A percentile compares a stretch with the other conserved stretches of the same genome.
These are phyloP conservation scores for Ormosia semicastrata DNA, from an alignment of 306 rosid genomes.

Conservation along the genomic window DNA sequence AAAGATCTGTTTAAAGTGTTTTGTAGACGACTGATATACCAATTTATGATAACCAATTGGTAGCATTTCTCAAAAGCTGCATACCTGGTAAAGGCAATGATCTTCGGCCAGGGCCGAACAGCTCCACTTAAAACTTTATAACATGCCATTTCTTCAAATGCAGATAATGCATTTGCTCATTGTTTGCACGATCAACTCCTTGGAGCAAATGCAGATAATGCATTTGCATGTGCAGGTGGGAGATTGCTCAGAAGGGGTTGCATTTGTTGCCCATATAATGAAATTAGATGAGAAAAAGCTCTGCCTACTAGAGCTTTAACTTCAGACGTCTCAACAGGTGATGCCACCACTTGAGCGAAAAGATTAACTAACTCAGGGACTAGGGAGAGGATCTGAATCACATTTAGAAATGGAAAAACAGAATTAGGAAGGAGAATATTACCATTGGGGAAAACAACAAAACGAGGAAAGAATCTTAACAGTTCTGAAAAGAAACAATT, in stretches of 20 bases:
- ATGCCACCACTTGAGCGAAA: constrained; percentile 88
- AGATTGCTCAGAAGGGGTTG: constrained; percentile 86
- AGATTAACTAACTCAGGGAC: constrained; percentile 92
- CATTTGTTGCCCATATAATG: constrained; percentile 91
- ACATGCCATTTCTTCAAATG: constrained; percentile 30
- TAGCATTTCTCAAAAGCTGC: constrained; percentile 17
- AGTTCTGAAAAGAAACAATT: constrained; percentile 18
- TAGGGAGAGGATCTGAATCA: constrained; percentile 75
- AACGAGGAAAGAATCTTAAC: constrained; percentile 8
- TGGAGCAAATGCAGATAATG: constrained; percentile 81
- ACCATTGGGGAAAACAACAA: background rate
- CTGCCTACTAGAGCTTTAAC: constrained; percentile 83
- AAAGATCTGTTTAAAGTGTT: constrained; percentile 3
- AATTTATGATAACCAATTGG: background rate
- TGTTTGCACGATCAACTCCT: constrained; percentile 49
- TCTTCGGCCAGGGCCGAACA: constrained; percentile 22
- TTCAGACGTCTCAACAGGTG: constrained; percentile 82
- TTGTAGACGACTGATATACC: background rate
- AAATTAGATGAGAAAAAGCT: constrained; percentile 83
- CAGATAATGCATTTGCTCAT: background rate
- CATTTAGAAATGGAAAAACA: constrained; percentile 28
- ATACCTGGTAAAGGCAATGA: constrained; percentile 40
- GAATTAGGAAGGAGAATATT: constrained; percentile 19
- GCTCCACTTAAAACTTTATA: constrained; percentile 24
- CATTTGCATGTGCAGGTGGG: constrained; percentile 80